Conservation (phyloP, 306 rosid species). For the Alnus rubra region DNA sequence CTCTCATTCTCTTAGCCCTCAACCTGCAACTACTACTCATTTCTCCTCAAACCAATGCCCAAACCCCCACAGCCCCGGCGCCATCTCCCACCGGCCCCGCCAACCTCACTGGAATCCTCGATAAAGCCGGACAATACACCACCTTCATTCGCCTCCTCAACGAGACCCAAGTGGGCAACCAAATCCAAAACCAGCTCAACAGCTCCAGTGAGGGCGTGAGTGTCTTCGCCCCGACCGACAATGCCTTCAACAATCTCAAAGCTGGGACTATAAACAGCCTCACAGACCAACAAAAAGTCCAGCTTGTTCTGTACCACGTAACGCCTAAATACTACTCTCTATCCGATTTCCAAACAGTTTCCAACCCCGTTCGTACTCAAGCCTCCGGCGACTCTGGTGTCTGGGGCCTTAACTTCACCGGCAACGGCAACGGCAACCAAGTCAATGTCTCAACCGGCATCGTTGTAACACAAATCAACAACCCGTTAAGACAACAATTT, state of each 20-base stretch:
- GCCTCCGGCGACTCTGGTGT: constrained; percentile 36
- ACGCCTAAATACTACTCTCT: constrained; percentile 62
- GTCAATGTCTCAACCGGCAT: constrained; percentile 67
- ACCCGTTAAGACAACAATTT: constrained; percentile 49
- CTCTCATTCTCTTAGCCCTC: constrained; percentile 44
- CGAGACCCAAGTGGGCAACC: constrained; percentile 49
- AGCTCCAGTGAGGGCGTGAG: constrained; percentile 57
- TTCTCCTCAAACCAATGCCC: constrained; percentile 43
- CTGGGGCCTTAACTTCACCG: constrained; percentile 75
- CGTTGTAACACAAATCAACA: constrained; percentile 47
- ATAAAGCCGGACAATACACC: constrained; percentile 58
- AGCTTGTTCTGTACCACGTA: constrained; percentile 63
- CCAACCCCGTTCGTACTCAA: constrained; percentile 78
- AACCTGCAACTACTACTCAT: constrained; percentile 16
- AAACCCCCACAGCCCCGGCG: constrained; percentile 45
- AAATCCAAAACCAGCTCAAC: constrained; percentile 66
- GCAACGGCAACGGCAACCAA: constrained; percentile 69
- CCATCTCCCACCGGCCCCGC: constrained; percentile 49
- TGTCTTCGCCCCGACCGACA: constrained; percentile 84
- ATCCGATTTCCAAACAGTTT: constrained; percentile 47
- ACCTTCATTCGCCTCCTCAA: constrained; percentile 52
- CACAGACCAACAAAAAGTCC: constrained; percentile 39
- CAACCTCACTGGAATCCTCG: constrained; percentile 64
- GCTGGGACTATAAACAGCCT: constrained; percentile 66
- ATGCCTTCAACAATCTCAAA: constrained; percentile 68